A percentile compares a stretch with the other conserved stretches of the same genome.
Conservation (phyloP, 176 grass and related monocot species). For the Phoenix roebelenii region DNA sequence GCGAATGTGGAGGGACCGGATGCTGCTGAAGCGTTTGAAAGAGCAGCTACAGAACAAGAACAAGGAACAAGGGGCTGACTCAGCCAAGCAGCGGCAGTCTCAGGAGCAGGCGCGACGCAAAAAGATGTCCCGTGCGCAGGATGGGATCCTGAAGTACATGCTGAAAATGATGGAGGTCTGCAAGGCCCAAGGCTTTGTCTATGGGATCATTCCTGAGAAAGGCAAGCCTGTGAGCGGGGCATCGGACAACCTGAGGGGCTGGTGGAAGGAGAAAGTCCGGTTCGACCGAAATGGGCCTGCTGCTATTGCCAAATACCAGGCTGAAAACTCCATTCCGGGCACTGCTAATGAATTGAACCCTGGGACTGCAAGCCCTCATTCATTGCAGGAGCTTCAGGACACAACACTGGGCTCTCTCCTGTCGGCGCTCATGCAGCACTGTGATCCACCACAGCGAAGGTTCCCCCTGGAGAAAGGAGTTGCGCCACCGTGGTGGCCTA, state of each 20-base stretch:
- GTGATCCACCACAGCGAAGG: conserved; percentile 70
- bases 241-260: conserved; percentile 76
- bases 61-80: conserved; percentile 4
- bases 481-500: conserved; percentile 76
- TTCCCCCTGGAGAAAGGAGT: conserved; percentile 77
- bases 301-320: conserved; percentile 46
- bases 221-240: conserved; percentile 86
- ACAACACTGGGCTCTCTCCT: conserved; percentile 86
- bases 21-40: conserved; percentile 65
- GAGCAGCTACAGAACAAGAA: conserved; percentile 32
- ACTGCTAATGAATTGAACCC: not conserved
- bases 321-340: conserved; percentile 18
- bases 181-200: conserved; percentile 90
- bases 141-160: conserved; percentile 93
- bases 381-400: conserved; percentile 76
- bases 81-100: conserved; percentile 21
- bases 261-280: conserved; percentile 96
- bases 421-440: conserved; percentile 87
- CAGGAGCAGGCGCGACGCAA: conserved; percentile 79
- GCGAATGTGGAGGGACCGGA: conserved; percentile 74
- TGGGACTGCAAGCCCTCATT: conserved; percentile 20
- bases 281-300: conserved; percentile 88
- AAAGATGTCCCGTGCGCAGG: conserved; percentile 96
- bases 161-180: conserved; percentile 97
- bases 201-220: conserved; percentile 86